phyloP scores from a whole-genome alignment of 2,329 filamentous ascomycete species.

The Aspergillus aculeatinus region DNA sequence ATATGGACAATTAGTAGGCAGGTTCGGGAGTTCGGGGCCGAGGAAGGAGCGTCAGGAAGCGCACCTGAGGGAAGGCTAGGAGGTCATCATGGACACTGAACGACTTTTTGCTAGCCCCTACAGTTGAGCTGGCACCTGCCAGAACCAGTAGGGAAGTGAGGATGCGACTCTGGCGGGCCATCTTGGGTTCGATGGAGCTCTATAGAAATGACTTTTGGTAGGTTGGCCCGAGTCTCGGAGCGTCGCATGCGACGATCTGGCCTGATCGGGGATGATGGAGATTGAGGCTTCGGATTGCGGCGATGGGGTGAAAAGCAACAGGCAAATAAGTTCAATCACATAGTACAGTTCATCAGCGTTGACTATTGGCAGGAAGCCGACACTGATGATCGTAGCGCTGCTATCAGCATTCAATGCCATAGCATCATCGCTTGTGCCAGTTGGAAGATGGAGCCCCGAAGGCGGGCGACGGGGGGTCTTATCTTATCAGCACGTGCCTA shows the following conservation, averaged over 20 bases:
- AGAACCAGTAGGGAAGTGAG: constrained; percentile 33
- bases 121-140: constrained; percentile 32
- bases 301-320: background rate
- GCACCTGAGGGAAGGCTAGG: constrained; percentile 80
- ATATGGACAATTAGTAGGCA: background rate
- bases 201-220: background rate
- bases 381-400: background rate
- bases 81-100: constrained; percentile 91
- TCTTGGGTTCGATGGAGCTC: constrained; percentile 12
- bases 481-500: constrained; percentile 22
- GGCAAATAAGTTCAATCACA: background rate
- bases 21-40: background rate
- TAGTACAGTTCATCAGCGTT: background rate
- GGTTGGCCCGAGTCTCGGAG: background rate
- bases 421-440: constrained; percentile 11
- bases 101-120: constrained; percentile 54
- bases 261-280: constrained; percentile 4
- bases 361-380: background rate
- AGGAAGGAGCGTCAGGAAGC: constrained; percentile 17
- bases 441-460: constrained; percentile 9
- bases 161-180: constrained; percentile 25
- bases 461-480: background rate
- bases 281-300: background rate
- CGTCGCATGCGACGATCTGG: constrained; percentile 9
- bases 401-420: background rate